Evolutionary conservation across 2,329 filamentous ascomycete genomes (phyloP).

Genomic region (Rutstroemia sp.): DNA sequence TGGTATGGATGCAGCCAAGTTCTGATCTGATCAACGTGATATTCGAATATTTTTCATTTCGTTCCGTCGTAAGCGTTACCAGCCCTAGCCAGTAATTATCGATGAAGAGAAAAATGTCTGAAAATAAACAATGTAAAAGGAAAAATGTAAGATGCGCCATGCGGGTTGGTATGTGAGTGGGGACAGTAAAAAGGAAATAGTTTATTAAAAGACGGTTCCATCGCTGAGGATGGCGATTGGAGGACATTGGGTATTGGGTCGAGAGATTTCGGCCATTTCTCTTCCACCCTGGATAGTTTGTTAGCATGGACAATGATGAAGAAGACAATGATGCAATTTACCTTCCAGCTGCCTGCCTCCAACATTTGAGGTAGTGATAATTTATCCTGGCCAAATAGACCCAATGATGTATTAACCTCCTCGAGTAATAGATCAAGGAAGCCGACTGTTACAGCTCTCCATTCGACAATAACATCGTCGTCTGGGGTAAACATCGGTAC

Average conservation of each 20-base stretch:
- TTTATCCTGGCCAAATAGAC: constrained; percentile 59
- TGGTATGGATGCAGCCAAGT: no score
- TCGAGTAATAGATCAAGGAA: constrained; percentile 64
- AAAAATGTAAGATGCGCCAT: neutral
- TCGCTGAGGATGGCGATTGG: constrained; percentile 96
- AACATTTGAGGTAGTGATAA: constrained; percentile 81
- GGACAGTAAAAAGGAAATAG: neutral
- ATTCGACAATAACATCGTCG: constrained; percentile 75
- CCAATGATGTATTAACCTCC: constrained; percentile 62
- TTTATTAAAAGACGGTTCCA: constrained; percentile 78
- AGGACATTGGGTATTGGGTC: constrained; percentile 79
- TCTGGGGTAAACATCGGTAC: constrained; percentile 66
- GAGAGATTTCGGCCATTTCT: constrained; percentile 89
- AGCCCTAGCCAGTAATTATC: neutral
- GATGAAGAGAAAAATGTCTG: neutral
- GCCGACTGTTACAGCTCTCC: constrained; percentile 68
- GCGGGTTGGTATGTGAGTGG: no score
- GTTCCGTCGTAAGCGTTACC: neutral
- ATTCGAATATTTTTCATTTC: neutral
- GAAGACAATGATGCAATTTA: constrained; percentile 35
- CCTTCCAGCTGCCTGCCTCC: constrained; percentile 97
- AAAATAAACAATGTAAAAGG: neutral
- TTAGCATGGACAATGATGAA: constrained; percentile 3
- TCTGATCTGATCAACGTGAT: no score
- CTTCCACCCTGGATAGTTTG: constrained; percentile 63